Evolutionary conservation across 805 yeast species (phyloP).

Genomic region (Brettanomyces sp.): DNA sequence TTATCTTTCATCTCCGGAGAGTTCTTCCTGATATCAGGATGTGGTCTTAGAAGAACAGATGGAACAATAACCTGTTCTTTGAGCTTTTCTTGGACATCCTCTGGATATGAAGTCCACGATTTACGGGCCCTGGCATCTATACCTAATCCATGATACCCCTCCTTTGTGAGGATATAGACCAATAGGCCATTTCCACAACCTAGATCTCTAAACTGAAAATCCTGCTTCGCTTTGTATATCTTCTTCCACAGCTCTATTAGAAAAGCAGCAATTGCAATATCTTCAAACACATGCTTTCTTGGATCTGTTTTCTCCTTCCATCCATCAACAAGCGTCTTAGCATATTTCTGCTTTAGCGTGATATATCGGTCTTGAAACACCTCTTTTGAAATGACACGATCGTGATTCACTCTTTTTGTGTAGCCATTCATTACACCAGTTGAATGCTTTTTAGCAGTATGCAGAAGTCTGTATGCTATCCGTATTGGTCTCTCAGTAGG

Average conservation of each 20-base stretch:
- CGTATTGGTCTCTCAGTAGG: conserved; percentile 59
- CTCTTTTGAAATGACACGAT: conserved; percentile 72
- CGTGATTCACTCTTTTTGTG: conserved; percentile 82
- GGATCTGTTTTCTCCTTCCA: conserved; percentile 98
- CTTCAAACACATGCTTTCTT: conserved; percentile 91
- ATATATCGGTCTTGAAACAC: conserved; percentile 79
- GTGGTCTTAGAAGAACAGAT: conserved; percentile 56
- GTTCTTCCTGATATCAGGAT: conserved; percentile 45
- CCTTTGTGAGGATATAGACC: conserved; percentile 63
- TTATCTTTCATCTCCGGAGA: conserved; percentile 51
- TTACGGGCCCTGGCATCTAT: conserved; percentile 85
- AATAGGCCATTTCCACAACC: conserved; percentile 94
- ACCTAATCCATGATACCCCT: conserved; percentile 78
- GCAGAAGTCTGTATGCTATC: conserved; percentile 70
- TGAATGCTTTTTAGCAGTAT: conserved; percentile 78
- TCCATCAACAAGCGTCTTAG: conserved; percentile 58
- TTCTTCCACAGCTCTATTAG: conserved; percentile 76
- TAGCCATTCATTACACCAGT: conserved; percentile 78
- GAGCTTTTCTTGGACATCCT: conserved; percentile 45
- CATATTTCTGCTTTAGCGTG: conserved; percentile 71
- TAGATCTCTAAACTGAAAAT: conserved; percentile 71
- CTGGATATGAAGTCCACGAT: conserved; percentile 75
- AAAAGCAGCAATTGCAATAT: conserved; percentile 90
- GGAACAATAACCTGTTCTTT: conserved; percentile 83
- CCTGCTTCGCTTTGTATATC: conserved; percentile 28